Evolutionary conservation across 768 basidiomycete species (phyloP).

Genomic region (Auricularia cornea): DNA sequence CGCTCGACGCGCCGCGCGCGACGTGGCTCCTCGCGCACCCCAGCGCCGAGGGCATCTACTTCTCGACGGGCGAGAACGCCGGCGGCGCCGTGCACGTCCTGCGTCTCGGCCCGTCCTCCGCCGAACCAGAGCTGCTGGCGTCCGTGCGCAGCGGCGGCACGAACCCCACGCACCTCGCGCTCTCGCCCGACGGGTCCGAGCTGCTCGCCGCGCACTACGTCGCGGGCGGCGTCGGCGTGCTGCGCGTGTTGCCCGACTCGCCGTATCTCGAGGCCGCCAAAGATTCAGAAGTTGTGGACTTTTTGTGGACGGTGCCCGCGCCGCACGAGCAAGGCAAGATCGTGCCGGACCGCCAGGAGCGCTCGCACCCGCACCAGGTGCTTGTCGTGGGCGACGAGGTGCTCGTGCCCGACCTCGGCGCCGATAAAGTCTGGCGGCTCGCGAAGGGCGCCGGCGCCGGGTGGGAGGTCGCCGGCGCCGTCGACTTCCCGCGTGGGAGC

Average conservation of each 20-base stretch:
- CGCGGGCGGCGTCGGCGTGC: conserved; percentile 46
- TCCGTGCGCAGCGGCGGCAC: conserved; percentile 46
- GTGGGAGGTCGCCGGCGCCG: conserved; percentile 43
- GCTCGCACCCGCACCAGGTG: conserved; percentile 73
- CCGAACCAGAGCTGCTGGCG: conserved; percentile 42
- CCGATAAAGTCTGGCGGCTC: conserved; percentile 57
- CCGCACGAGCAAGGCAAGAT: conserved; percentile 4
- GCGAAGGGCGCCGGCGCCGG: conserved; percentile 26
- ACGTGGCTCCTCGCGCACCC: conserved; percentile 71
- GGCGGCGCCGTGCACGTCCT: conserved; percentile 60
- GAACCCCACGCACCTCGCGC: conserved; percentile 58
- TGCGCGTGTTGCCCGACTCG: conserved; percentile 44
- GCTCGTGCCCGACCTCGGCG: conserved; percentile 68
- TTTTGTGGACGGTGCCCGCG: conserved; percentile 9
- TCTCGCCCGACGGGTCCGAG: conserved; percentile 37
- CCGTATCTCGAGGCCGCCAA: conserved; percentile 31
- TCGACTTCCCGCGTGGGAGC: conserved; percentile 44
- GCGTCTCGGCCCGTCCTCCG: conserved; percentile 44
- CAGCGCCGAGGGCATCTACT: conserved; percentile 46
- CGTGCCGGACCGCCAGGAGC: conserved; percentile 59
- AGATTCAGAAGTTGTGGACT: conserved; percentile 1
- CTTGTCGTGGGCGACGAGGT: conserved; percentile 47
- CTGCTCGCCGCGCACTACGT: conserved; percentile 68
- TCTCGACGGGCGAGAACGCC: conserved; percentile 55
- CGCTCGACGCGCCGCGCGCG: conserved; percentile 48